Evolutionary conservation across 1,284 basidiomycete species (phyloP).

Genomic region (Tilletia walkeri): DNA sequence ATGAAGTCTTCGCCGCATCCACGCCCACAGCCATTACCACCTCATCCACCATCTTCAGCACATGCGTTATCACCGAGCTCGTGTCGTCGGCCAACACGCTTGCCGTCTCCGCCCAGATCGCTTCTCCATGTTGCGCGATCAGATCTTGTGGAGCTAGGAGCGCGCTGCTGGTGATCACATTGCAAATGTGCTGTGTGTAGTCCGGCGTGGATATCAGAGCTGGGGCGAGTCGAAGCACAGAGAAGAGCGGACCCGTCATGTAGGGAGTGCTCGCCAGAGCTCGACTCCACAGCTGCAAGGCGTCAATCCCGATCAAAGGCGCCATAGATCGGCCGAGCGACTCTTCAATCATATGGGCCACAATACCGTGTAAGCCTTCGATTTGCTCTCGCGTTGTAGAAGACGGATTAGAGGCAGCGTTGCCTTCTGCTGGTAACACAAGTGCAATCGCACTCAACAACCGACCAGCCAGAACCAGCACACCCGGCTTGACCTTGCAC

Average conservation of each 20-base stretch:
- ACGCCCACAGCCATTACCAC: neutral
- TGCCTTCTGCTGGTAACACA: conserved; percentile 27
- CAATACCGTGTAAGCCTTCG: conserved; percentile 40
- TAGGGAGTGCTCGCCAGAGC: conserved; percentile 42
- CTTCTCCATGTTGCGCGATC: conserved; percentile 35
- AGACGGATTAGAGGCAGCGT: too few relatives aligned
- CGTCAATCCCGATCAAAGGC: conserved; percentile 48
- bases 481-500: conserved; percentile 43
- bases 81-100: conserved; percentile 42
- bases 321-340: conserved; percentile 36
- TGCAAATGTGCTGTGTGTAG: conserved; percentile 46
- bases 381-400: conserved; percentile 25
- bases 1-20: neutral
- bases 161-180: conserved; percentile 41
- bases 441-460: conserved; percentile 45
- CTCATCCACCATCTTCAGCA: conserved; percentile 24
- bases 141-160: conserved; percentile 45
- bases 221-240: conserved; percentile 36
- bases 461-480: conserved; percentile 50
- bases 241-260: conserved; percentile 46
- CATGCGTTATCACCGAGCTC: conserved; percentile 42
- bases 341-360: conserved; percentile 44
- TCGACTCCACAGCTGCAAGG: conserved; percentile 47
- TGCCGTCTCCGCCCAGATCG: conserved; percentile 36
- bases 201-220: conserved; percentile 45